A percentile compares a stretch with the other conserved stretches of the same genome.
Conservation (phyloP, 2,329 filamentous ascomycete species). For the Nemania bipapillata region DNA sequence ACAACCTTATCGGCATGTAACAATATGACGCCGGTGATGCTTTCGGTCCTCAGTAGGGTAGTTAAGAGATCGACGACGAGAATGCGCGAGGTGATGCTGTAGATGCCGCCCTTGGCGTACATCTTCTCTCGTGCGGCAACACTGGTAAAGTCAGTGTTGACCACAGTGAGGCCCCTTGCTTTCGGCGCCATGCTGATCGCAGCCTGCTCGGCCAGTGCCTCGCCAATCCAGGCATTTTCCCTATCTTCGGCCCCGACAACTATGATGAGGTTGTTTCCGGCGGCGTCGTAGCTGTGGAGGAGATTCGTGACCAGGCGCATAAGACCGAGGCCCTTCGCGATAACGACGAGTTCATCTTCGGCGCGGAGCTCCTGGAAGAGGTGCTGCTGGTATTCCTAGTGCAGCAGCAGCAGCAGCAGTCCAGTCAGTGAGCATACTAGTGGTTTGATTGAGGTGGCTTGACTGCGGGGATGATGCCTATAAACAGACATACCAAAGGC, state of each 20-base stretch:
- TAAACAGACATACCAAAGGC: slow-evolving; percentile 66
- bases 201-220: slow-evolving; percentile 93
- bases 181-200: slow-evolving; percentile 85
- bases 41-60: slow-evolving; percentile 81
- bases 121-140: slow-evolving; percentile 89
- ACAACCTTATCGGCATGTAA: slow-evolving; percentile 88
- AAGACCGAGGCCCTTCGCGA: slow-evolving; percentile 90
- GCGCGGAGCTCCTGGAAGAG: slow-evolving; percentile 89
- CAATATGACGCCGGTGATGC: slow-evolving; percentile 85
- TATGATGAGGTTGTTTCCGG: slow-evolving; percentile 90
- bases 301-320: slow-evolving; percentile 94
- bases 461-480: background rate
- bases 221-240: slow-evolving; percentile 97
- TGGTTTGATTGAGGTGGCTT: no score
- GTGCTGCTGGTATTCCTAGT: slow-evolving; percentile 88
- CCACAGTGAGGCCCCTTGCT: slow-evolving; percentile 85
- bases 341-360: slow-evolving; percentile 92
- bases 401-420: no score
- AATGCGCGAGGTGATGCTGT: slow-evolving; percentile 95
- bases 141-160: slow-evolving; percentile 94
- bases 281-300: slow-evolving; percentile 94
- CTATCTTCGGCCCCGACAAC: slow-evolving; percentile 89
- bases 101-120: slow-evolving; percentile 88
- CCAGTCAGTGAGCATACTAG: background rate
- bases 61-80: slow-evolving; percentile 92